Conservation (phyloP, 192 early-diverging fungal genomes). For the Umbelopsis vinacea region DNA sequence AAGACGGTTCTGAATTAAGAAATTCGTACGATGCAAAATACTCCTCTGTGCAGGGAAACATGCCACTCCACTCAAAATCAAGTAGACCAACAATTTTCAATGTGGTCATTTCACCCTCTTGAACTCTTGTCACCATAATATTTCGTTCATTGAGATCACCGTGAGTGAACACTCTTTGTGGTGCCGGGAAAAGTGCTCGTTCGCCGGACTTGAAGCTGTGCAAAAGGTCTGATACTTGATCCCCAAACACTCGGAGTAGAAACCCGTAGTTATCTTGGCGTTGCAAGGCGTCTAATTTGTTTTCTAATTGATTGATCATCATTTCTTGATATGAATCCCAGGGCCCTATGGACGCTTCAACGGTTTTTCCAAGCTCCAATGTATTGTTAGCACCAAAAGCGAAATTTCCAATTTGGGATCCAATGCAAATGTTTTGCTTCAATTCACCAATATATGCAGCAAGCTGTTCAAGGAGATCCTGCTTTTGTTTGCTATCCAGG, state of each 20-base stretch:
- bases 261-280: slow-evolving; percentile 14
- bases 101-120: background rate
- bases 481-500: background rate
- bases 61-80: slow-evolving; percentile 22
- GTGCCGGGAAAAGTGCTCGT: background rate
- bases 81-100: slow-evolving; percentile 4
- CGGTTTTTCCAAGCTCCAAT: background rate
- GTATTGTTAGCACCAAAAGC: background rate
- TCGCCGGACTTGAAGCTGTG: background rate
- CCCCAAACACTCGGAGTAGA: background rate
- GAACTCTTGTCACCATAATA: slow-evolving; percentile 10
- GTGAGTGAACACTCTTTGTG: background rate
- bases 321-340: slow-evolving; percentile 17
- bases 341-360: slow-evolving; percentile 7
- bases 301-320: background rate
- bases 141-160: slow-evolving; percentile 9
- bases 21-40: slow-evolving; percentile 21
- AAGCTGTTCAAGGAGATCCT: background rate
- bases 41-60: slow-evolving; percentile 14
- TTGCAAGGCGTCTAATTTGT: background rate
- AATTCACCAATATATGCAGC: background rate
- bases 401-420: slow-evolving; percentile 12
- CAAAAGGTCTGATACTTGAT: slow-evolving; percentile 1
- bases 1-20: slow-evolving; percentile 1
- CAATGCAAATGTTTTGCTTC: background rate